Conservation (phyloP, 148 eudicot genomes). For the Polygonum aviculare region DNA sequence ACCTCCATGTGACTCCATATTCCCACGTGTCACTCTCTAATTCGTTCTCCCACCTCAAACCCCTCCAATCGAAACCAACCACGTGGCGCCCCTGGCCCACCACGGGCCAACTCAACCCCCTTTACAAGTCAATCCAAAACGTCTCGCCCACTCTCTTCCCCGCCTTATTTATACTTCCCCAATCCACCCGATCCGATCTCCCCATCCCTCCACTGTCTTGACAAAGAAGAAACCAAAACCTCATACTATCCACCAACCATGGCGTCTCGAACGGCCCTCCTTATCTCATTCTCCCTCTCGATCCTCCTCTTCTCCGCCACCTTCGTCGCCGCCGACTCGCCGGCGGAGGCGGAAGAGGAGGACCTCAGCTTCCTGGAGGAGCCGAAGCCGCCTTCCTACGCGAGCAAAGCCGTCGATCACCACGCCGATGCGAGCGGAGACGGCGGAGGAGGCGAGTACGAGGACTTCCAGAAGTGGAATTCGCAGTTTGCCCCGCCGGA, state of each 20-base stretch:
- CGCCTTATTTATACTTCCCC: neutral
- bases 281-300: slow-evolving; percentile 7
- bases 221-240: neutral
- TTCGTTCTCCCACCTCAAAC: neutral
- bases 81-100: neutral
- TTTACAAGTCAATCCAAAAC: neutral
- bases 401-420: slow-evolving; percentile 14
- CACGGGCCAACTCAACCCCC: neutral
- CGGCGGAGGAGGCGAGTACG: slow-evolving; percentile 35
- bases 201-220: neutral
- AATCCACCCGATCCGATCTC: neutral
- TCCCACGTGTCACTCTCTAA: neutral
- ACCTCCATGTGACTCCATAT: neutral
- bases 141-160: neutral
- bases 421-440: slow-evolving; percentile 18
- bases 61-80: neutral
- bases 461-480: slow-evolving; percentile 31
- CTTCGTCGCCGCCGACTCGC: slow-evolving; percentile 6
- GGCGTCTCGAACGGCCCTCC: slow-evolving; percentile 12
- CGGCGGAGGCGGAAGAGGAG: slow-evolving; percentile 34
- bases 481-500: slow-evolving; percentile 23
- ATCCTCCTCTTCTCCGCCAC: slow-evolving; percentile 17
- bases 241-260: neutral
- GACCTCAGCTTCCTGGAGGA: slow-evolving; percentile 60
- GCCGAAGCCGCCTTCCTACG: slow-evolving; percentile 13